Evolutionary conservation across 1,284 basidiomycete genomes (phyloP), one percentile per base, ranked within the genome.

Genomic region (Ganoderma boninense): DNA sequence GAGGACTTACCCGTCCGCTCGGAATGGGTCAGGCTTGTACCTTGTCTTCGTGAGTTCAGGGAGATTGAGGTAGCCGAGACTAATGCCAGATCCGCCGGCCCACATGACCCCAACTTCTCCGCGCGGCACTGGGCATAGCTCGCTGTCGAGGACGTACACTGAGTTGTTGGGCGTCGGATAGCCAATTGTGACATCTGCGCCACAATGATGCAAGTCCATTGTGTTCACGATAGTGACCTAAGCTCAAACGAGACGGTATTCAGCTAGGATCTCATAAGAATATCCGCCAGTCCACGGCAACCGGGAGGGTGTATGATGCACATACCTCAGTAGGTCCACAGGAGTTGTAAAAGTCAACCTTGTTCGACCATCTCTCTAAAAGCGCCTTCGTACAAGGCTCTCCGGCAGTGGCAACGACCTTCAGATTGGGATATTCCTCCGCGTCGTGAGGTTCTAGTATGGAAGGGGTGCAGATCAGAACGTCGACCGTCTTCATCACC

Each of bases 351-450:
- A 84, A 85, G 26, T 75, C 69, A 4, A 77, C 78, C 29, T 69
- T 61, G 57, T 74, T 64, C 3, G 84, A 82, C 87, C 87, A 88
- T 20, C 76, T 75, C 73, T 88, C 87, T 0, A 86, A 86, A 42
- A 87, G 80, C 35, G 77, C 83, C 85, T 85, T 84, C 11, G 87
- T 85, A 70, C 86, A 87, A n/a, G 84, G 82, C 77, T 89, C 87
- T 23, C 87, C 87, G 14, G 86, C 87, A 13, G 86, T 86, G 5
- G 86, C 86, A 5, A 88, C 84, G 32, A 78, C 79, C 71, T 85
- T 84, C 67, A 89, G 82, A 68, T 85, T 87, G 5, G 85, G 85
- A 72, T 87, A 88, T 70, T 87, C 84, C 1, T 75, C 77, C 0
- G 87, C 86, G 64, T 85, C 78, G 70, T 88, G 85, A n/a, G 83